Evolutionary conservation across 768 basidiomycete genomes (phyloP).

Genomic region (Boletus vermiculosoides): DNA sequence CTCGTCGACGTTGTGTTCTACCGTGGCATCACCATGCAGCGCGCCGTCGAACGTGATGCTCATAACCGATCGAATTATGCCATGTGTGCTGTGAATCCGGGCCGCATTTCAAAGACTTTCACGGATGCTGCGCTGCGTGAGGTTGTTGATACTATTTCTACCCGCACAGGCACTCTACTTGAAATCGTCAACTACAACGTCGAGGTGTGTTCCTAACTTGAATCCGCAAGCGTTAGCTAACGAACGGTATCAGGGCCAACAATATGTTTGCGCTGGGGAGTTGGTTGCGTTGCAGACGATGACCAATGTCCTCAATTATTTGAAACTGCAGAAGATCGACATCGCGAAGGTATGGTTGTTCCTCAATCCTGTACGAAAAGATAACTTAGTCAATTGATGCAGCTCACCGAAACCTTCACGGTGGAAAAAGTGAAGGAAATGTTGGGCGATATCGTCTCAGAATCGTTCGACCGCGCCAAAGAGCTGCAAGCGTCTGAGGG

Average conservation of each 20-base stretch:
- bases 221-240: neutral
- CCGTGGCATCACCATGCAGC: constrained; percentile 99
- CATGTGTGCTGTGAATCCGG: constrained; percentile 99
- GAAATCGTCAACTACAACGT: constrained; percentile 98
- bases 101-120: constrained; percentile 91
- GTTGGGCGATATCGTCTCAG: constrained; percentile 87
- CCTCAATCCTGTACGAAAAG: neutral
- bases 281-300: constrained; percentile 89
- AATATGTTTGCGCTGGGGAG: constrained; percentile 99
- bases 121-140: constrained; percentile 94
- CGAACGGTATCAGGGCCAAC: constrained; percentile 71
- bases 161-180: constrained; percentile 74
- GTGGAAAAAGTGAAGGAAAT: constrained; percentile 96
- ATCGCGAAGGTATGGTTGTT: constrained; percentile 64
- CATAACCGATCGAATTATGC: constrained; percentile 94
- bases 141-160: constrained; percentile 89
- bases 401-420: constrained; percentile 86
- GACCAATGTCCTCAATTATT: constrained; percentile 94
- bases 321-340: constrained; percentile 96
- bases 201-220: constrained; percentile 51
- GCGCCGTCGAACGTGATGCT: constrained; percentile 94
- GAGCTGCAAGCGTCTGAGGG: constrained; percentile 82
- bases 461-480: constrained; percentile 70
- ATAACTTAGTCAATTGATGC: neutral
- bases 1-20: constrained; percentile 99